A percentile compares a stretch with the other conserved stretches of the same genome.
These are phyloP conservation scores for Chrysosporium keratinophilum DNA, from an alignment of 2,329 filamentous ascomycete species.

Conservation along the genomic window DNA sequence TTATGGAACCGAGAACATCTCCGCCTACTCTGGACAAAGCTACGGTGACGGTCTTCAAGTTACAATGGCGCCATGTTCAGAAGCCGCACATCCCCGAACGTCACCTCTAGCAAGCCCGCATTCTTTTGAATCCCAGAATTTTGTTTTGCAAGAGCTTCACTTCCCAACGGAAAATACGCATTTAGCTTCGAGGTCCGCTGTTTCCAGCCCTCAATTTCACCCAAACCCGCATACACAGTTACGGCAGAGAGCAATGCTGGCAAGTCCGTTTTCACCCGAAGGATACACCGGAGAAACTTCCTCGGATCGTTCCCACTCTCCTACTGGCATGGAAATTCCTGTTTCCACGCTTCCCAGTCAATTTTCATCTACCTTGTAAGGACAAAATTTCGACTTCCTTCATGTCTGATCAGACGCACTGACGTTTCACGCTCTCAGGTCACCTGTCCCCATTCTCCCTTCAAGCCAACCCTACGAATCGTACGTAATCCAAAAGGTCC, in stretches of 20 bases:
- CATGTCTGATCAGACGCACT: not conserved
- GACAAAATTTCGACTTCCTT: not conserved
- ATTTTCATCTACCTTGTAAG: constrained; percentile 6
- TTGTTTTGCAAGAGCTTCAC: constrained; percentile 9
- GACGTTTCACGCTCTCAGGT: not conserved
- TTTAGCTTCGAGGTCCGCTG: not conserved
- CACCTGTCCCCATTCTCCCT: constrained; percentile 2
- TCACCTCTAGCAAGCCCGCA: constrained; percentile 3
- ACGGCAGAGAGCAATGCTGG: not conserved
- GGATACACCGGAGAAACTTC: not conserved
- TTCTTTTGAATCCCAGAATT: not conserved
- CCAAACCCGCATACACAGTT: not conserved
- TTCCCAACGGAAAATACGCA: not conserved
- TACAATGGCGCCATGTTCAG: constrained; percentile 1
- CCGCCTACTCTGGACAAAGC: constrained; percentile 3
- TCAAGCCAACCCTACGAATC: constrained; percentile 2
- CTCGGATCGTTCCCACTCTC: not conserved
- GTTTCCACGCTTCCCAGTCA: not conserved
- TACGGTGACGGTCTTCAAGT: constrained; percentile 1
- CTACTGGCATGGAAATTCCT: not conserved
- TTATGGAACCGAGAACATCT: constrained; percentile 5
- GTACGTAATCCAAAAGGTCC: not conserved
- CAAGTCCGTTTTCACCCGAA: not conserved
- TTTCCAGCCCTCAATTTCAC: constrained; percentile 1
- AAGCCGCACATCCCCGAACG: not conserved